Conservation (phyloP, 108 stramenopile genomes). For the Stephanodiscus triporus region DNA sequence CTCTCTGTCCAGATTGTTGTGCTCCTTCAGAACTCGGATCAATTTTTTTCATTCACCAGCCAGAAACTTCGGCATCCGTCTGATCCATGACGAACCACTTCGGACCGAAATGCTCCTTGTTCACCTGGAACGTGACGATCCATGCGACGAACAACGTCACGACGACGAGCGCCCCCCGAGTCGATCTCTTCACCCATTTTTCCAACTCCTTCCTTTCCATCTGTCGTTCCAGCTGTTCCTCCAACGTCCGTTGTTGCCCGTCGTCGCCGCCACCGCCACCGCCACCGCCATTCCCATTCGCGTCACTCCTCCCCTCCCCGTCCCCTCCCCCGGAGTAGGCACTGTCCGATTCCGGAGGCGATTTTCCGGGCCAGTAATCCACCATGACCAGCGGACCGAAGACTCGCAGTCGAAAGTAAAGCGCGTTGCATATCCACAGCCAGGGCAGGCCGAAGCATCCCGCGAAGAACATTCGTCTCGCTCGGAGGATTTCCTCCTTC, state of each 20-base stretch:
- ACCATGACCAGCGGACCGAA: slow-evolving; percentile 41
- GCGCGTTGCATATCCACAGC: slow-evolving; percentile 85
- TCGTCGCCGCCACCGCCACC: not conserved
- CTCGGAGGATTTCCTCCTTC: slow-evolving; percentile 50
- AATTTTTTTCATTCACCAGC: slow-evolving; percentile 52
- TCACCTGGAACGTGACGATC: slow-evolving; percentile 71
- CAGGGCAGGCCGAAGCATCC: slow-evolving; percentile 86
- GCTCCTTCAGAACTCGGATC: not conserved
- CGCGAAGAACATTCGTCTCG: slow-evolving; percentile 69
- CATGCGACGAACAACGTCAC: slow-evolving; percentile 63
- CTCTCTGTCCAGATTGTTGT: too few relatives aligned
- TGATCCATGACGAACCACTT: slow-evolving; percentile 61
- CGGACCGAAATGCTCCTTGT: slow-evolving; percentile 58
- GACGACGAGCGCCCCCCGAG: slow-evolving; percentile 50
- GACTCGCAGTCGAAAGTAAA: slow-evolving; percentile 50
- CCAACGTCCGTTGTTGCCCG: slow-evolving; percentile 10
- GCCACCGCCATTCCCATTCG: not conserved
- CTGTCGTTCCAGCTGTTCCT: slow-evolving; percentile 16
- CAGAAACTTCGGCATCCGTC: slow-evolving; percentile 58
- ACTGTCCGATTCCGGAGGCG: not conserved
- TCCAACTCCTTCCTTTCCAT: slow-evolving; percentile 32
- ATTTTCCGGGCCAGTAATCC: slow-evolving; percentile 48
- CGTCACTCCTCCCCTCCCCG: not conserved
- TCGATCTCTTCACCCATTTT: slow-evolving; percentile 73
- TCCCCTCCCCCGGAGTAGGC: not conserved